A percentile compares a stretch with the other conserved stretches of the same genome.
These are phyloP conservation scores for Erodium trifolium DNA, from an alignment of 441 rosid genomes.

Conservation along the genomic window DNA sequence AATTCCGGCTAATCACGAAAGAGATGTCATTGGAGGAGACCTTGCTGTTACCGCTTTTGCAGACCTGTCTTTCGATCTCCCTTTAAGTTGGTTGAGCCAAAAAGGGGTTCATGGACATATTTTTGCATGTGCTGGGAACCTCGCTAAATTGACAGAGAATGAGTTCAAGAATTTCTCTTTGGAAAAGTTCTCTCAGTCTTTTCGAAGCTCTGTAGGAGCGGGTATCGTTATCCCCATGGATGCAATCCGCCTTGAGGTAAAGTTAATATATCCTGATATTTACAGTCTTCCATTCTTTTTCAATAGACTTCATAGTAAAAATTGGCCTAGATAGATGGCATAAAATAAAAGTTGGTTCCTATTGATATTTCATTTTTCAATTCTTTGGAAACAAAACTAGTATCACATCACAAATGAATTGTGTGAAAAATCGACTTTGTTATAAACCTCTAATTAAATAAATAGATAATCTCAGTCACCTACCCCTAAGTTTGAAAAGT, in stretches of 20 bases:
- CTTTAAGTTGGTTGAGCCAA: slow-evolving; percentile 62
- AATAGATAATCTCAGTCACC: not conserved
- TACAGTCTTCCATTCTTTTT: not conserved
- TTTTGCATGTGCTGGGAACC: slow-evolving; percentile 75
- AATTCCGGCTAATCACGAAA: slow-evolving; percentile 31
- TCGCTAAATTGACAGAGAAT: slow-evolving; percentile 56
- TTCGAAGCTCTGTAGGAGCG: slow-evolving; percentile 65
- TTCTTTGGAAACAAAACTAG: no score
- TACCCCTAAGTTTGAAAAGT: no score
- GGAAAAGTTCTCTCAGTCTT: slow-evolving; percentile 46
- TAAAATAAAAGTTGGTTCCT: not conserved
- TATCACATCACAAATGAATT: not conserved
- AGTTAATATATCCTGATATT: slow-evolving; percentile 18
- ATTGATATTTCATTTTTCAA: not conserved
- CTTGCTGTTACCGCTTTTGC: slow-evolving; percentile 73
- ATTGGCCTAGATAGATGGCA: not conserved
- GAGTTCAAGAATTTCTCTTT: slow-evolving; percentile 47
- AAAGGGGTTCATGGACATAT: slow-evolving; percentile 81
- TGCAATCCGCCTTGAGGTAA: slow-evolving; percentile 75
- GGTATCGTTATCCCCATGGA: slow-evolving; percentile 74
- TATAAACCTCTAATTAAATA: not conserved
- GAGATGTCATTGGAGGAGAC: slow-evolving; percentile 88
- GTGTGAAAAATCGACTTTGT: not conserved
- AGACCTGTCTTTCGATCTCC: slow-evolving; percentile 84
- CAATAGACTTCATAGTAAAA: not conserved